phyloP scores from a whole-genome alignment of 2,329 filamentous ascomycete genomes.

The Teratosphaeria epicoccoides region DNA sequence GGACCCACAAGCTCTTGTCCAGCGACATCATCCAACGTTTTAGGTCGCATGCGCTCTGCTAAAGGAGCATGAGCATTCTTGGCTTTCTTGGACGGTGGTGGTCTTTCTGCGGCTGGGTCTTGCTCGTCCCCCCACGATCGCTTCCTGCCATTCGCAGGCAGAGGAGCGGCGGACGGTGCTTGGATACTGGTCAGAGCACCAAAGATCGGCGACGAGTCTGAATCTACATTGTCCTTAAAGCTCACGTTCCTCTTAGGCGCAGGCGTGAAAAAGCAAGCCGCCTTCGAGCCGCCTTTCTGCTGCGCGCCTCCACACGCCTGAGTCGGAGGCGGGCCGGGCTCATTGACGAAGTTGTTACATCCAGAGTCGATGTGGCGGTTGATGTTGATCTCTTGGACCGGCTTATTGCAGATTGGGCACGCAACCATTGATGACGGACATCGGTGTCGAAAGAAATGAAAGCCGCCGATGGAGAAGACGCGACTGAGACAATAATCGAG shows the following conservation, averaged over 20 bases:
- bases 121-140: slow-evolving; percentile 17
- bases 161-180: slow-evolving; percentile 12
- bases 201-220: neutral
- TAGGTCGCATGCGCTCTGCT: slow-evolving; percentile 87
- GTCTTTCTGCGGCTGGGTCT: neutral
- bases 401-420: slow-evolving; percentile 27
- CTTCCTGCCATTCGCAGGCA: slow-evolving; percentile 14
- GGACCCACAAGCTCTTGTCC: slow-evolving; percentile 87
- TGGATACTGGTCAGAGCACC: neutral
- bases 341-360: slow-evolving; percentile 58
- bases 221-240: slow-evolving; percentile 17
- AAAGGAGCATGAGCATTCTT: slow-evolving; percentile 66
- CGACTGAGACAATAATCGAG: too few relatives aligned
- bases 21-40: slow-evolving; percentile 70
- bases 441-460: neutral
- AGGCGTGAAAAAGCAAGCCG: slow-evolving; percentile 44
- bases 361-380: slow-evolving; percentile 84
- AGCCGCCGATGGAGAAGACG: neutral
- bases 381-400: slow-evolving; percentile 56
- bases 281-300: slow-evolving; percentile 20
- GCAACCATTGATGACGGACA: slow-evolving; percentile 16
- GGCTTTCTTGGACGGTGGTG: slow-evolving; percentile 48
- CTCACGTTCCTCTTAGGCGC: slow-evolving; percentile 32
- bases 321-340: slow-evolving; percentile 32
- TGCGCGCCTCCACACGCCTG: slow-evolving; percentile 14